Evolutionary conservation across 495 filamentous ascomycete genomes (phyloP), one percentile per base, ranked within the genome.

Genomic region (Podospora appendiculata): DNA sequence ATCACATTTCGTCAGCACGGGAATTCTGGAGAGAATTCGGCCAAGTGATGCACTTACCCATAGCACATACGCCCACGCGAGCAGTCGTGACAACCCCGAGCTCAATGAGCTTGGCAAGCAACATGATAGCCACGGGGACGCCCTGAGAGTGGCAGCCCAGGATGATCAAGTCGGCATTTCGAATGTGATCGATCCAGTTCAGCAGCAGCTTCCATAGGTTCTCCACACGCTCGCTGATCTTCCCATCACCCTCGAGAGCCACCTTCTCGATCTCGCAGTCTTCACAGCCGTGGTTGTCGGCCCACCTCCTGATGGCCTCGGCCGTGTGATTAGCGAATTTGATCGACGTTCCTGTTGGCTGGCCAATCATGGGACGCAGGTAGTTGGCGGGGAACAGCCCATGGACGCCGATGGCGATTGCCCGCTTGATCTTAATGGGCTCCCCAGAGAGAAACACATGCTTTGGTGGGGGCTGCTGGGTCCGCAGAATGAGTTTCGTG

Each of bases 171-270:
- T 98, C 93, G 0, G 93, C 90, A 45, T 79, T 79, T 46, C 85
- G 81, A 19, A 98, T 87, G 49, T 93, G 84, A 18, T 95, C 88
- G 66, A 96, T 88, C 91, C 90, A 96, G 62, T 95, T 97, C 32
- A 96, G 72, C 25, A 96, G 70, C 2, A 97, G 74, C 64, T 93
- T 96, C 93, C 93, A 98, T 4, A 98, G 74, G 45, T 90, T 82
- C 51, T 91, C 86, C 3, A 97, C 89, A 16, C 93, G 81, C 48
- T 97, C 90, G 4, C 80, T 78, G 33, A 98, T 93, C 63, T 86
- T 89, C n/a, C 93, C 93, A 71, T 98, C 93, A n/a, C 93, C 93
- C 73, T 97, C 93, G 5, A 98, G 76, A 13, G 93, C 89, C 6
- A 97, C 85, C 59, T 94, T 95, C 58, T 95, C 90, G 46, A 98